Conservation (phyloP, 2,329 filamentous ascomycete species). For the Colletotrichum higginsianum region DNA sequence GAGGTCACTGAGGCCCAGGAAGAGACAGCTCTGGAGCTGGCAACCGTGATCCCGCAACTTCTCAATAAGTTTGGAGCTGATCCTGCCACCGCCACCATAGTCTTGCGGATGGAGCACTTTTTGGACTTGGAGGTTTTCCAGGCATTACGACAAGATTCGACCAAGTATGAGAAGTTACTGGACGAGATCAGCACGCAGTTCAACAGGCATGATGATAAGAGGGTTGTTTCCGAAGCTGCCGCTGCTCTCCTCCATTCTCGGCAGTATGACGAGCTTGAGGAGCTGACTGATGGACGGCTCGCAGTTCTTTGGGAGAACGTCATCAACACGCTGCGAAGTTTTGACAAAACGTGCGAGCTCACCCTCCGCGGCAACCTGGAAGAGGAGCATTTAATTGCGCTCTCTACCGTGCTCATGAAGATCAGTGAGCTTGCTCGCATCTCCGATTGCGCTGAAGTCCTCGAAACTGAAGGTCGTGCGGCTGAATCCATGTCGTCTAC, state of each 20-base stretch:
- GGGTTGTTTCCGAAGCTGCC: slow-evolving; percentile 87
- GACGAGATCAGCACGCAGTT: slow-evolving; percentile 97
- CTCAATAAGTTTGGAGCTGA: slow-evolving; percentile 95
- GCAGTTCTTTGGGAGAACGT: slow-evolving; percentile 89
- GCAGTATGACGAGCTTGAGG: slow-evolving; percentile 89
- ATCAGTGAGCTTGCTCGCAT: slow-evolving; percentile 86
- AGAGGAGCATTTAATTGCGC: slow-evolving; percentile 74
- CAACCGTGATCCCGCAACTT: slow-evolving; percentile 84
- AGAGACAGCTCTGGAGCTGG: slow-evolving; percentile 82
- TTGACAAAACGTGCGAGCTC: slow-evolving; percentile 81
- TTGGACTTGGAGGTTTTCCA: slow-evolving; percentile 91
- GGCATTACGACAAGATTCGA: slow-evolving; percentile 88
- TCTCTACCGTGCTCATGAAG: slow-evolving; percentile 83
- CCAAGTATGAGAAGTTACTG: slow-evolving; percentile 83
- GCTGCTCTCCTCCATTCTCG: slow-evolving; percentile 87
- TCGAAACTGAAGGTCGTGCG: slow-evolving; percentile 75
- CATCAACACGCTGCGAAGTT: slow-evolving; percentile 78
- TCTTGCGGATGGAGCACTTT: slow-evolving; percentile 87
- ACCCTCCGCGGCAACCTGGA: slow-evolving; percentile 78
- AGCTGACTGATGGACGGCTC: slow-evolving; percentile 85
- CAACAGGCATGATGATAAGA: slow-evolving; percentile 88
- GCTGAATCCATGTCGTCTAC: slow-evolving; percentile 65
- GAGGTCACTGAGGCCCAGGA: slow-evolving; percentile 82
- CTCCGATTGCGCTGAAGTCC: slow-evolving; percentile 80
- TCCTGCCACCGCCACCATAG: slow-evolving; percentile 86